phyloP scores from a whole-genome alignment of 192 early-diverging fungal genomes.

The Chytriomyces sp. region DNA sequence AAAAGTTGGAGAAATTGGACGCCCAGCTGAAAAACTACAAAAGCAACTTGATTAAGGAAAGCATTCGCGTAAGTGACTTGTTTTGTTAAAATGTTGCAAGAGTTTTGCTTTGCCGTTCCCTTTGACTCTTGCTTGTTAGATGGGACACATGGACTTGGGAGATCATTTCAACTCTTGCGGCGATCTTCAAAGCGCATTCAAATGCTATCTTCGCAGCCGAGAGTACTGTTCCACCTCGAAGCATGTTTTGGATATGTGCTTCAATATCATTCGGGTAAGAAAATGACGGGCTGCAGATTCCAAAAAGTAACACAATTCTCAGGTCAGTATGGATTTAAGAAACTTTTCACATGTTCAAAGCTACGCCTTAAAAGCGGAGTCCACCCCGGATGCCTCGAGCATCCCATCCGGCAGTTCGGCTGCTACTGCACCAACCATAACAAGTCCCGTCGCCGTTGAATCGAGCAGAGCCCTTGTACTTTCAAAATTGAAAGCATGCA shows the following conservation, averaged over 20 bases:
- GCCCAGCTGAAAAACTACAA: slow-evolving; percentile 80
- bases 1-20: slow-evolving; percentile 68
- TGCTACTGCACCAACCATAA: background rate
- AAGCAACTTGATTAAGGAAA: slow-evolving; percentile 80
- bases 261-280: slow-evolving; percentile 77
- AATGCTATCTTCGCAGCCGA: slow-evolving; percentile 70
- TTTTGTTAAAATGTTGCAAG: background rate
- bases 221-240: slow-evolving; percentile 79
- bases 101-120: background rate
- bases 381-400: slow-evolving; percentile 55
- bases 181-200: slow-evolving; percentile 68
- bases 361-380: slow-evolving; percentile 75
- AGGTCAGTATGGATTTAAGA: slow-evolving; percentile 71
- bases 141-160: slow-evolving; percentile 81
- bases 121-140: slow-evolving; percentile 48
- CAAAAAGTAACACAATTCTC: slow-evolving; percentile 16
- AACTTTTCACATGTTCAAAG: slow-evolving; percentile 73
- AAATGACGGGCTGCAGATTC: slow-evolving; percentile 3
- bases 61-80: slow-evolving; percentile 68
- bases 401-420: background rate
- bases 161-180: slow-evolving; percentile 77
- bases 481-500: slow-evolving; percentile 67
- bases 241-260: slow-evolving; percentile 80
- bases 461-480: slow-evolving; percentile 52
- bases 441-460: background rate